These are phyloP conservation scores for Camellia oleifera DNA, from an alignment of 179 eudicot genomes.

Conservation along the genomic window DNA sequence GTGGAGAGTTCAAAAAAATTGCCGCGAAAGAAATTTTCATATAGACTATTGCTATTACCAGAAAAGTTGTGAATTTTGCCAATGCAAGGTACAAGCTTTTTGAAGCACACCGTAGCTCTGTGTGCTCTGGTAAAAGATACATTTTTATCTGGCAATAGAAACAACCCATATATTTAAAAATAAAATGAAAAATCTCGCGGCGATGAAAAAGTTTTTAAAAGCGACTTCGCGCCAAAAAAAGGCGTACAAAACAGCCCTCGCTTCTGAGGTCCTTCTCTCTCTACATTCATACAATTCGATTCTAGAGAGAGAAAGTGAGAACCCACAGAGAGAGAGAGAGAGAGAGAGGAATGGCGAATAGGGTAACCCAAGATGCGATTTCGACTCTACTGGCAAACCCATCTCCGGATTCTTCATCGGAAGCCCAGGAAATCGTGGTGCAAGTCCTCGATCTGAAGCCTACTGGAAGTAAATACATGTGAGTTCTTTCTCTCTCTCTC, in stretches of 20 bases:
- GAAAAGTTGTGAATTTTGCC: not conserved
- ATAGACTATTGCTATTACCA: not conserved
- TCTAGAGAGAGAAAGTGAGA: not conserved
- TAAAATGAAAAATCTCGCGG: not conserved
- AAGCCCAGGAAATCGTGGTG: slow-evolving; percentile 54
- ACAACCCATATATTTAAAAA: not conserved
- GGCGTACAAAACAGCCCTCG: not conserved
- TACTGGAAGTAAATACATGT: slow-evolving; percentile 62
- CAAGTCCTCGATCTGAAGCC: slow-evolving; percentile 78
- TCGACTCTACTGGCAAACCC: slow-evolving; percentile 65
- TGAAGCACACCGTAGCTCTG: not conserved
- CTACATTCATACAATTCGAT: not conserved
- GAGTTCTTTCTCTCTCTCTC: slow-evolving; percentile 9
- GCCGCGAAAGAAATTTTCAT: not conserved
- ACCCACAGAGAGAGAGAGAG: slow-evolving; percentile 11
- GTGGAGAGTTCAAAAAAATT: not conserved
- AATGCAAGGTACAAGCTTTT: not conserved
- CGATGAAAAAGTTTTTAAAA: not conserved
- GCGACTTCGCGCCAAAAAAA: slow-evolving; percentile 11
- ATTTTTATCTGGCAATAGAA: not conserved
- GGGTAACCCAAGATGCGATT: slow-evolving; percentile 60
- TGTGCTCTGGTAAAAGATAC: not conserved
- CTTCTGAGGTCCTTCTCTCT: not conserved
- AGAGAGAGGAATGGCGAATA: slow-evolving; percentile 41
- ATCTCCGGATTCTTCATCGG: slow-evolving; percentile 59